phyloP scores from a whole-genome alignment of 2,329 filamentous ascomycete species.

The Fusarium sp. region DNA sequence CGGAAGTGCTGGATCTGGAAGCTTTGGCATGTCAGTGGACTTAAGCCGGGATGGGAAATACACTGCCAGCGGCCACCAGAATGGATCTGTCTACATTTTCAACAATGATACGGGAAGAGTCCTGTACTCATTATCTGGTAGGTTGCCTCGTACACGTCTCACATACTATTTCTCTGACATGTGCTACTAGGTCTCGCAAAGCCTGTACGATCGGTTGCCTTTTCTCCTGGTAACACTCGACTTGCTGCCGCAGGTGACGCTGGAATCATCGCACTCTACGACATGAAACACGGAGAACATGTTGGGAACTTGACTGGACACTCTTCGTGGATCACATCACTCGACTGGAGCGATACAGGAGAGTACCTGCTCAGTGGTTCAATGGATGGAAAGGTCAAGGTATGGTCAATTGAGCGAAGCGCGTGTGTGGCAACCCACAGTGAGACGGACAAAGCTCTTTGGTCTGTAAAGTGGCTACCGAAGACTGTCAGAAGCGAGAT shows the following conservation, averaged over 20 bases:
- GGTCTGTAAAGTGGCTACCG: constrained; percentile 86
- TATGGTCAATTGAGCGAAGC: constrained; percentile 89
- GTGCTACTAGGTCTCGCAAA: constrained; percentile 76
- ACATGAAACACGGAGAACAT: constrained; percentile 91
- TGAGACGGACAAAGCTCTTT: constrained; percentile 86
- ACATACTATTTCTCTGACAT: constrained; percentile 12
- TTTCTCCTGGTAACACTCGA: constrained; percentile 85
- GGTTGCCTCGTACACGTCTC: constrained; percentile 33
- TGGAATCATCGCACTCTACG: constrained; percentile 88
- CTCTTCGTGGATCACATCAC: constrained; percentile 85
- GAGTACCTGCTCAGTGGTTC: constrained; percentile 90
- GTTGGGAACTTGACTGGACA: constrained; percentile 85
- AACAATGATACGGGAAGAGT: constrained; percentile 90
- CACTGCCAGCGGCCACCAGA: constrained; percentile 93
- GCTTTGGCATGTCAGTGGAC: constrained; percentile 90
- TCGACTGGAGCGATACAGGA: constrained; percentile 94
- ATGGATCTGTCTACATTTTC: constrained; percentile 92
- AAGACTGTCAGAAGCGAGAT: constrained; percentile 74
- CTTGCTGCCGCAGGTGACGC: constrained; percentile 92
- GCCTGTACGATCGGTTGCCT: constrained; percentile 84
- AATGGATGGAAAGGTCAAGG: constrained; percentile 93
- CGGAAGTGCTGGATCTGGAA: constrained; percentile 73
- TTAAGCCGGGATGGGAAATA: constrained; percentile 81
- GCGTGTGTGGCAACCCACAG: constrained; percentile 92
- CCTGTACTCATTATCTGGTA: constrained; percentile 84